These are phyloP conservation scores for Tylopilus sp. DNA, from an alignment of 768 basidiomycete species.

Conservation along the genomic window DNA sequence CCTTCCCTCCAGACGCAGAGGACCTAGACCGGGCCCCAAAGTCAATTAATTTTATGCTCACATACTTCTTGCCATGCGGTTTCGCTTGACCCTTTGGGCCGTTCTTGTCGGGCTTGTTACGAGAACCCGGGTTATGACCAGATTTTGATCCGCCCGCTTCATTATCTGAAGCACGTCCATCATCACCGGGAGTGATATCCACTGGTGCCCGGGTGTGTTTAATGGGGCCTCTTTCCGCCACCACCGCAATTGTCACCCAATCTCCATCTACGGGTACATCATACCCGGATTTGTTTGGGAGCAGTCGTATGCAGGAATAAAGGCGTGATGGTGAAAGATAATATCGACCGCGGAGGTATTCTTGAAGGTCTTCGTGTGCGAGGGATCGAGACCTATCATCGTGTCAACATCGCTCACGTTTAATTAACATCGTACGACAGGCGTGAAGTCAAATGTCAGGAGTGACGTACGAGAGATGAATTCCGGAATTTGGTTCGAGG, in stretches of 20 bases:
- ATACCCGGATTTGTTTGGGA: constrained; percentile 77
- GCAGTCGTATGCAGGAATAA: constrained; percentile 79
- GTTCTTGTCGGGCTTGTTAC: constrained; percentile 17
- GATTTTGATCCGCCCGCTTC: constrained; percentile 11
- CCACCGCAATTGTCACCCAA: constrained; percentile 94
- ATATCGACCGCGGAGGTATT: constrained; percentile 78
- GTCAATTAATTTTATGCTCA: constrained; percentile 82
- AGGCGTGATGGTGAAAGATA: constrained; percentile 85
- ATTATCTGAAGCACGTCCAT: constrained; percentile 39
- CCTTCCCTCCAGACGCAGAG: constrained; percentile 53
- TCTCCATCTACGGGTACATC: constrained; percentile 91
- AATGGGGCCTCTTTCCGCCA: constrained; percentile 85
- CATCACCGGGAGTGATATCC: constrained; percentile 41
- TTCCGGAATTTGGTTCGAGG: constrained; percentile 89
- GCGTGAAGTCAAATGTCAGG: not conserved
- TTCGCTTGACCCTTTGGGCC: constrained; percentile 27
- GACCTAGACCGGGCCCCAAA: constrained; percentile 63
- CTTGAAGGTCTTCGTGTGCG: constrained; percentile 74
- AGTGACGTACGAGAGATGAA: constrained; percentile 68
- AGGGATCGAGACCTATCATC: constrained; percentile 64
- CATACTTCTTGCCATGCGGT: constrained; percentile 70
- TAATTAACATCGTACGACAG: not conserved
- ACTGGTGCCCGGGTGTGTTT: constrained; percentile 70
- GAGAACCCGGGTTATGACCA: not conserved
- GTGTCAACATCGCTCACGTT: constrained; percentile 8